Conservation (phyloP, 2,329 filamentous ascomycete species). For the Hypoxylon sp. region DNA sequence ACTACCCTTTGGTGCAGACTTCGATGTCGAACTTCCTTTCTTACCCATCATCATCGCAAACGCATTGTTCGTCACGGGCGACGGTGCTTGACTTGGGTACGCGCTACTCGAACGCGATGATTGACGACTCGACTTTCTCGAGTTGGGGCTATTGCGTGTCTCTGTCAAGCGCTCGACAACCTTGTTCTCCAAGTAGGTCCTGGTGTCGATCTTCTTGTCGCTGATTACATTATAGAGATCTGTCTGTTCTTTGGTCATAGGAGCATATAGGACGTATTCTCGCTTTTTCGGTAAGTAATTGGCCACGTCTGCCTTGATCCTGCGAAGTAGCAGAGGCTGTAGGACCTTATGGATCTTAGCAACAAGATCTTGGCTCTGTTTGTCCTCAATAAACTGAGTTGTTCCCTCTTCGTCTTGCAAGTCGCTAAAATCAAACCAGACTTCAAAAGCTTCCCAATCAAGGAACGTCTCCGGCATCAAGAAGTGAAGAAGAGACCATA, state of each 20-base stretch:
- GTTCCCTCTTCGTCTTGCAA: constrained; percentile 86
- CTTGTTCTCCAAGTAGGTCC: constrained; percentile 87
- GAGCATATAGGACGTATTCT: constrained; percentile 95
- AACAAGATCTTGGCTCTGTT: constrained; percentile 82
- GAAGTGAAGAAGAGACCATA: constrained; percentile 97
- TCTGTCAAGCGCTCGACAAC: constrained; percentile 75
- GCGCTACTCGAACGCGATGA: constrained; percentile 60
- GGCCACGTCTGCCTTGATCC: constrained; percentile 95
- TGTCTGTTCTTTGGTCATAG: constrained; percentile 90
- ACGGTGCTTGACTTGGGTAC: constrained; percentile 41
- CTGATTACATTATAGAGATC: constrained; percentile 83
- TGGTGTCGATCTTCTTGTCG: constrained; percentile 71
- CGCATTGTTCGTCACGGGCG: constrained; percentile 59
- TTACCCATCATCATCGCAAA: constrained; percentile 70
- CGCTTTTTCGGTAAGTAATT: constrained; percentile 93
- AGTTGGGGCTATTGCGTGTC: constrained; percentile 63
- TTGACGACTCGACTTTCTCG: constrained; percentile 54
- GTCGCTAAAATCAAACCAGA: constrained; percentile 97
- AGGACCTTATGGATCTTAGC: constrained; percentile 93
- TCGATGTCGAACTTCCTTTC: constrained; percentile 48
- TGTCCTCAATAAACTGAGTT: constrained; percentile 83
- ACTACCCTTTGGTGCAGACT: constrained; percentile 41
- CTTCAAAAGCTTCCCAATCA: constrained; percentile 91
- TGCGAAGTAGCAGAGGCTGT: constrained; percentile 88
- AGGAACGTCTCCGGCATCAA: constrained; percentile 93